Evolutionary conservation across 2,329 filamentous ascomycete species (phyloP), one percentile per base, ranked within the genome.

Genomic region (Huntiella omanensis): DNA sequence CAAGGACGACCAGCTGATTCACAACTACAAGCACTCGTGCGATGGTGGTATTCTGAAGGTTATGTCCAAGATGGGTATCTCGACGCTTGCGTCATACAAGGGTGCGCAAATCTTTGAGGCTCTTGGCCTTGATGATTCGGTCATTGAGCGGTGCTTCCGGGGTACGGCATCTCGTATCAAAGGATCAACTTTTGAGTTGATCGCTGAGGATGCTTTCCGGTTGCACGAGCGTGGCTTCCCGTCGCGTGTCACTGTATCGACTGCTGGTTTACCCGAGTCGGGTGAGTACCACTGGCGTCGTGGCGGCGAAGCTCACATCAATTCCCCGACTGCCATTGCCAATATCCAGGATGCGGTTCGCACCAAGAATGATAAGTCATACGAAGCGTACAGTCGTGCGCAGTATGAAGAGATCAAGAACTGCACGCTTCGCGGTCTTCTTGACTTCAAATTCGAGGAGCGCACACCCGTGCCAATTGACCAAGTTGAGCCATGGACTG

Each of bases 1-100:
- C 38, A 73, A 72, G 15, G 75, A 91, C 49, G 80, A 93, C 51
- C 73, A 79, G 56, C 76, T 95, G 48, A 87, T 95, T 54, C 77
- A 80, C 56, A 96, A 96, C 68, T 96, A 95, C 72, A 93, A 92
- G 67, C 83, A 92, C 62, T 95, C 88, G 52, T 88, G 83, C 56
- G 87, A 95, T 55, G 88, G 88, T 58, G 88, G 88, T 66, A 94
- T 96, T 53, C 70, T 96, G 53, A 96, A 96, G 65, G 88, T 96
- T 60, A 96, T 96, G 88, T 91, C 82, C 62, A 96, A 96, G 71
- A 96, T 96, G 88, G 88, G 88, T 67, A 96, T 96, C 53, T 95
- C 88, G 5, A 96, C 88, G 32, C 70, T 96, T 40, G 85, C 88
- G 58, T 88, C 82, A 54, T 96, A 96, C 70, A 96, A 96, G 70